phyloP scores from a whole-genome alignment of 1,139 yeast genomes.

The Hyphopichia pseudoburtonii region DNA sequence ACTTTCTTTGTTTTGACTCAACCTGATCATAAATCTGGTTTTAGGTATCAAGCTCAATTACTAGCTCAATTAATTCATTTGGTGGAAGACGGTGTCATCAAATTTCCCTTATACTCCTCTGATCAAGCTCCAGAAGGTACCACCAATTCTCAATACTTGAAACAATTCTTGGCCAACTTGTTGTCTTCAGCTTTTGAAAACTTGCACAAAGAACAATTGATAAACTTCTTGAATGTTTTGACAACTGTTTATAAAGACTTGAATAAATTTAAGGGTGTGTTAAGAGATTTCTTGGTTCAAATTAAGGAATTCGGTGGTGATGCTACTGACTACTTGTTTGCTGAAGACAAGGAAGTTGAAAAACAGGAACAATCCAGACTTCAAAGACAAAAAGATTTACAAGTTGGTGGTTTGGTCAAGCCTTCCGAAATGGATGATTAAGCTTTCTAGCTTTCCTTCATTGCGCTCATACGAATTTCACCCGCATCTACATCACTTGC shows the following conservation, averaged over 20 bases:
- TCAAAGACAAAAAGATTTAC: slow-evolving; percentile 79
- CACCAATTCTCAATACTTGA: slow-evolving; percentile 73
- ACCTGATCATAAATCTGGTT: slow-evolving; percentile 97
- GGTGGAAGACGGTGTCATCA: slow-evolving; percentile 73
- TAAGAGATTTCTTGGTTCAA: slow-evolving; percentile 95
- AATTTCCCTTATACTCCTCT: slow-evolving; percentile 70
- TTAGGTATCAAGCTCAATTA: slow-evolving; percentile 81
- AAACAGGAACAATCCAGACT: slow-evolving; percentile 62
- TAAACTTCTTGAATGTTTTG: slow-evolving; percentile 76
- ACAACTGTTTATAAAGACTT: slow-evolving; percentile 73
- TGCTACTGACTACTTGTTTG: slow-evolving; percentile 86
- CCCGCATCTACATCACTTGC: too few species aligned
- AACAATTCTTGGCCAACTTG: slow-evolving; percentile 80
- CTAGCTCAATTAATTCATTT: slow-evolving; percentile 81
- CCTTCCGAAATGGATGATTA: slow-evolving; percentile 93
- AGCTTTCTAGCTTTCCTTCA: too few species aligned
- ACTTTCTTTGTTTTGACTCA: slow-evolving; percentile 93
- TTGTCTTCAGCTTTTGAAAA: slow-evolving; percentile 88
- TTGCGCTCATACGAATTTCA: not conserved
- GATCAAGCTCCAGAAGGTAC: slow-evolving; percentile 85
- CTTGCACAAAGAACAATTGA: slow-evolving; percentile 77
- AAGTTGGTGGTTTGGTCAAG: slow-evolving; percentile 90
- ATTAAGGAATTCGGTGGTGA: slow-evolving; percentile 96
- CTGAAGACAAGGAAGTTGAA: slow-evolving; percentile 88
- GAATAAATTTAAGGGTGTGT: slow-evolving; percentile 73